Evolutionary conservation across 1,139 yeast species (phyloP), one percentile per base, ranked within the genome.

Genomic region (Starmera stellimalicola): DNA sequence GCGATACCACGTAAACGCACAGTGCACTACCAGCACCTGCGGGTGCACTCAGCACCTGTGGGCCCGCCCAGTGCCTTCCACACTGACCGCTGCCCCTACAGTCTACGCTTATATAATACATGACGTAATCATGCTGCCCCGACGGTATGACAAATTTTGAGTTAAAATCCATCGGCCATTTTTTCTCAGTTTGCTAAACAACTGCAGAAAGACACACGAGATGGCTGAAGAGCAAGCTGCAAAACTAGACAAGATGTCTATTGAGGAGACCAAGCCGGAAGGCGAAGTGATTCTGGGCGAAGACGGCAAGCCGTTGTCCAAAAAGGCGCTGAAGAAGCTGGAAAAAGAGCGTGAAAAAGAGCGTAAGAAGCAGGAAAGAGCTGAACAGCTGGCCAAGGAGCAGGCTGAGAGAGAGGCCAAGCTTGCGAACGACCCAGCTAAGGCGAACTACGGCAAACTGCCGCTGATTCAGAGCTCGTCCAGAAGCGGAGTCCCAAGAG

Each of bases 261-360:
- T 36, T 26, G 37, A 31, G 17, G 32, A 38, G 15, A 34, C 31
- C 16, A 19, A 46, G 16, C 51, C 48, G 16, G 40, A 43, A 8
- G 51, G 44, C 16, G 50, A 54, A 33, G 55, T 52, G n/a, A 41
- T 51, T 7, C 50, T 57, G 8, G 63, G 62, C 26, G 57, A 60
- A 59, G 96, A 91, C 58, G 98, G 98, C 29, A 82, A 77, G 62
- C 98, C 98, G 33, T 67, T 91, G 50, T 84, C 96, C 41, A 91
- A 91, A 63, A 91, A 87, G 58, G 98, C 95, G 2, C 68, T 91
- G 51, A 91, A 91, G 70, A 91, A 91, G 65, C 73, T 91, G 42
- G 94, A 84, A 57, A 91, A 91, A 58, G 96, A 88, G 59, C 74
- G 75, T 52, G 95, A 85, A 61, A 91, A 91, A 68, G 94, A 83